These are phyloP conservation scores for Melocanna baccifera DNA, from an alignment of 176 grass and related monocot genomes.

Conservation along the genomic window DNA sequence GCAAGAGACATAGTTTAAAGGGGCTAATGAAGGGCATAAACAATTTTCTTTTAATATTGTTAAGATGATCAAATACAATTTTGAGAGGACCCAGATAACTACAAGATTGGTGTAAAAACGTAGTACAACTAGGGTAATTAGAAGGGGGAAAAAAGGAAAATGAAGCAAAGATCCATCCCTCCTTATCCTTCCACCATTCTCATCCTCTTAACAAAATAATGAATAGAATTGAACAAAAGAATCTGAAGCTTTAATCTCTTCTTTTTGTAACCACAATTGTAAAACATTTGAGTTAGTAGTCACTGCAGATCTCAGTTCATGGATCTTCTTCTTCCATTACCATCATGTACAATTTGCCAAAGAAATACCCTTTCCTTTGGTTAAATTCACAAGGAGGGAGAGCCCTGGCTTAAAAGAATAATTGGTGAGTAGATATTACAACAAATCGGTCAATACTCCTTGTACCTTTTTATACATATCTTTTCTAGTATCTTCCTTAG, in stretches of 20 bases:
- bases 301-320: constrained; percentile 66
- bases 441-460: constrained; percentile 90
- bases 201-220: constrained; percentile 55
- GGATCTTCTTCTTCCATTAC: constrained; percentile 52
- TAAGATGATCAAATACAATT: constrained; percentile 53
- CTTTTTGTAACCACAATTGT: constrained; percentile 45
- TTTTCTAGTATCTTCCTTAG: constrained; percentile 59
- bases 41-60: constrained; percentile 38
- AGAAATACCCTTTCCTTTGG: constrained; percentile 61
- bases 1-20: constrained; percentile 18
- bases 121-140: constrained; percentile 39
- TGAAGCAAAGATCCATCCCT: constrained; percentile 44
- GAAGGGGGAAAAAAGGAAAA: background rate
- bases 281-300: constrained; percentile 51
- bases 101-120: constrained; percentile 48
- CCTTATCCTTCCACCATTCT: constrained; percentile 43
- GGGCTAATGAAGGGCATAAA: background rate
- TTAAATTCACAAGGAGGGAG: constrained; percentile 80
- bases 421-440: constrained; percentile 83
- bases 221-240: constrained; percentile 64
- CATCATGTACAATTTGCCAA: constrained; percentile 67
- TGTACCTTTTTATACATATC: constrained; percentile 65
- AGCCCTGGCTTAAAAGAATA: constrained; percentile 76
- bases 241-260: constrained; percentile 46
- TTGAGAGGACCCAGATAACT: constrained; percentile 33